phyloP scores from a whole-genome alignment of 352 stramenopile species.

The Pythium periplocum region DNA sequence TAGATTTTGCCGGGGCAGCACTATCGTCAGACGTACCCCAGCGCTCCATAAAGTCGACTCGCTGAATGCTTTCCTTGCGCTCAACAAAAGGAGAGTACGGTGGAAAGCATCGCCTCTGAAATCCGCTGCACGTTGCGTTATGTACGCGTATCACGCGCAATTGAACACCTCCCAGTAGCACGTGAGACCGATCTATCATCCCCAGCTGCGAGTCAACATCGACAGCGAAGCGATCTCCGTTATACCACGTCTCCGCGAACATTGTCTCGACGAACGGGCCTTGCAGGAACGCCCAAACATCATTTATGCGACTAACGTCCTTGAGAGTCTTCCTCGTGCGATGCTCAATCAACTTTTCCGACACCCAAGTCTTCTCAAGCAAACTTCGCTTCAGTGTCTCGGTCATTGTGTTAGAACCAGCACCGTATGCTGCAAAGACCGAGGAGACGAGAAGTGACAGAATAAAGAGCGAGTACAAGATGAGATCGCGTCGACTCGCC shows the following conservation, averaged over 20 bases:
- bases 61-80: slow-evolving; percentile 12
- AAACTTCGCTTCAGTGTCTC: slow-evolving; percentile 5
- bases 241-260: slow-evolving; percentile 54
- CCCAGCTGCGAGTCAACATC: slow-evolving; percentile 52
- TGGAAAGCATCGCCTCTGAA: slow-evolving; percentile 26
- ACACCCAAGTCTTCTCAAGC: slow-evolving; percentile 7
- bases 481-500: slow-evolving; percentile 31
- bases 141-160: slow-evolving; percentile 43
- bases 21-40: slow-evolving; percentile 21
- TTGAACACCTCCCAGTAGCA: slow-evolving; percentile 60
- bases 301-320: slow-evolving; percentile 30
- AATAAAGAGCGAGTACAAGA: slow-evolving; percentile 40
- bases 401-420: slow-evolving; percentile 26
- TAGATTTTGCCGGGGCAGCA: slow-evolving; percentile 8
- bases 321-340: slow-evolving; percentile 16
- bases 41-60: slow-evolving; percentile 21
- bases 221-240: slow-evolving; percentile 36
- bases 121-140: slow-evolving; percentile 13
- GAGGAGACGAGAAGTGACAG: slow-evolving; percentile 41
- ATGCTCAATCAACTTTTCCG: background rate
- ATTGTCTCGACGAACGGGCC: slow-evolving; percentile 32
- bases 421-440: slow-evolving; percentile 35
- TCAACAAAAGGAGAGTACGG: slow-evolving; percentile 24
- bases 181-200: slow-evolving; percentile 32
- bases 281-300: slow-evolving; percentile 54